Conservation (phyloP, 495 filamentous ascomycete genomes). For the Aspergillus haitiensis region DNA sequence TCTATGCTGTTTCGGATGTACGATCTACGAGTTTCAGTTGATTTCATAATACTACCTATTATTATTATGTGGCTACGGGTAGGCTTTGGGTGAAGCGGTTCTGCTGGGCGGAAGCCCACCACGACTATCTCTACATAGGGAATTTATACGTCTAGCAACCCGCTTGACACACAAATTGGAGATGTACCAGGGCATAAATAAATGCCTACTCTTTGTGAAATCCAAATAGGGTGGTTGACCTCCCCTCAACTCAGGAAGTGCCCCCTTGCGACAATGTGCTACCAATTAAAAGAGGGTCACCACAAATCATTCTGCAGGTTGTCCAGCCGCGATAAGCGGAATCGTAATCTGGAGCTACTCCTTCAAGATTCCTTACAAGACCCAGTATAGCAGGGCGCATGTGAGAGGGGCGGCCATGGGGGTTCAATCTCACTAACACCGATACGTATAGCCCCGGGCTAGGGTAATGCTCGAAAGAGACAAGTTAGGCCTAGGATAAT, state of each 20-base stretch:
- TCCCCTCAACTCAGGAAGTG: background rate
- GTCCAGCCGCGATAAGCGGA: conserved; percentile 6
- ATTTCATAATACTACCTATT: background rate
- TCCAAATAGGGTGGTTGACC: background rate
- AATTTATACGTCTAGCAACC: no score
- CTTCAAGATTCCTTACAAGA: no score
- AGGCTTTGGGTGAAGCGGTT: background rate
- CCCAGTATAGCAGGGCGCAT: no score
- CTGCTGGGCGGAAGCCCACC: background rate
- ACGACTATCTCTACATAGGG: background rate
- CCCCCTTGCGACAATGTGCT: background rate
- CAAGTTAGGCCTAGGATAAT: no score
- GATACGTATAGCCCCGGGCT: no score
- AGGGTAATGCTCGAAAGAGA: no score
- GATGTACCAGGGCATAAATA: background rate
- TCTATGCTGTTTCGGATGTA: conserved; percentile 16
- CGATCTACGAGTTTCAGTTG: conserved; percentile 23
- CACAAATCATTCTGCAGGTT: background rate
- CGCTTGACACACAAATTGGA: background rate
- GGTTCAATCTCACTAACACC: no score
- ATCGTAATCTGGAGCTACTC: background rate
- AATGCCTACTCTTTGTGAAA: background rate
- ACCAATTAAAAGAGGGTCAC: background rate
- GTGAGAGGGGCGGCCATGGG: no score
- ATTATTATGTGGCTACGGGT: conserved; percentile 7